These are phyloP conservation scores for Coffea canephora DNA, from an alignment of 257 asterid genomes.

Conservation along the genomic window DNA sequence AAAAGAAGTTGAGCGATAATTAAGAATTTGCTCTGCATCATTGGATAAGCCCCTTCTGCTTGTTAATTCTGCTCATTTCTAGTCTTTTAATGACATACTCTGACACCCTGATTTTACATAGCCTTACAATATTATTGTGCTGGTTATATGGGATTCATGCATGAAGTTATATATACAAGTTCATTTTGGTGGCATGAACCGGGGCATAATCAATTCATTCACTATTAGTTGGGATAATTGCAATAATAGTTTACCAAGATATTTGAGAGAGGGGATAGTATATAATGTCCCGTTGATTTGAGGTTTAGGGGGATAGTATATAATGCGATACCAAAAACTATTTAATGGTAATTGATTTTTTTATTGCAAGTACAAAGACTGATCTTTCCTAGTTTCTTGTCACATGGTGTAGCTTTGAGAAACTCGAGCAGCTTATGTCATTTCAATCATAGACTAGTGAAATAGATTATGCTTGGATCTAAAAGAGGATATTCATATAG, in stretches of 20 bases:
- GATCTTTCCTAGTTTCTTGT: background rate
- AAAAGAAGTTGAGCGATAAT: background rate
- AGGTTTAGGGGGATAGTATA: background rate
- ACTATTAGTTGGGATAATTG: background rate
- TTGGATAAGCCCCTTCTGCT: too few relatives aligned
- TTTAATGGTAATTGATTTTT: background rate
- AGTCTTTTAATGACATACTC: too few relatives aligned
- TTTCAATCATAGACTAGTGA: background rate
- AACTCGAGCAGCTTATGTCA: background rate
- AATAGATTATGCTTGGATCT: background rate
- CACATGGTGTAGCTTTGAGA: background rate
- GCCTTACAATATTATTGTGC: background rate
- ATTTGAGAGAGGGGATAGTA: background rate
- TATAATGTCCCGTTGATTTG: background rate
- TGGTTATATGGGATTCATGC: background rate
- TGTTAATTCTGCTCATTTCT: too few relatives aligned
- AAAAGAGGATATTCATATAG: background rate
- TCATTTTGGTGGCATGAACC: background rate
- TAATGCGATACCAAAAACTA: background rate
- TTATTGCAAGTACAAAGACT: background rate
- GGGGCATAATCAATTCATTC: background rate
- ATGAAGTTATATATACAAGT: background rate
- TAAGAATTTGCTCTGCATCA: background rate
- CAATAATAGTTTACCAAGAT: background rate
- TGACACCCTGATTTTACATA: background rate